phyloP scores from a whole-genome alignment of 164 flowering plant genomes.

The Tetracentron sinense region DNA sequence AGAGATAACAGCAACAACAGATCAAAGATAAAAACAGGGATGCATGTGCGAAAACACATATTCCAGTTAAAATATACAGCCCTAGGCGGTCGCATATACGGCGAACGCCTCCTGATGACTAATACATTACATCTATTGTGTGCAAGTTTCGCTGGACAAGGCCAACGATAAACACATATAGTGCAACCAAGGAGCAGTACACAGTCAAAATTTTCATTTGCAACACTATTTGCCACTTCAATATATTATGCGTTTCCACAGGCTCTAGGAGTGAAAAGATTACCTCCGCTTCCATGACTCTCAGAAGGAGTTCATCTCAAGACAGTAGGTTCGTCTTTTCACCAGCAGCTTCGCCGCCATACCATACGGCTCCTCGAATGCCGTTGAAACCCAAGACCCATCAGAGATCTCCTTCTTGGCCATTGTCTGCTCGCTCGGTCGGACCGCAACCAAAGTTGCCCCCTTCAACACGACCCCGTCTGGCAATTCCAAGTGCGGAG shows the following conservation, averaged over 20 bases:
- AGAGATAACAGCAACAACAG: neutral
- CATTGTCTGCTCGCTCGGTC: no score
- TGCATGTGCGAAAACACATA: neutral
- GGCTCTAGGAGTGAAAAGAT: neutral
- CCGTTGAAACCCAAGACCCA: no score
- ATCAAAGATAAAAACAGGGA: neutral
- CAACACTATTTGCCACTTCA: neutral
- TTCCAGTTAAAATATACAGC: neutral
- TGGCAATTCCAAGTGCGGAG: no score
- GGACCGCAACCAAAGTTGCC: no score
- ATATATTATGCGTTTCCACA: neutral
- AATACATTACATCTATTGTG: no score
- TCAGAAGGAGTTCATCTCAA: no score
- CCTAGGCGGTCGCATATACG: neutral
- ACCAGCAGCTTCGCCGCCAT: no score
- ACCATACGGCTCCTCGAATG: no score
- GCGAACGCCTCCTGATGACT: neutral
- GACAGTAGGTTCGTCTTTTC: no score
- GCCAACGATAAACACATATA: neutral
- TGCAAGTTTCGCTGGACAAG: neutral
- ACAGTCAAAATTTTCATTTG: neutral
- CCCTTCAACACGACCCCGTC: no score
- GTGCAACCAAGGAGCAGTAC: neutral
- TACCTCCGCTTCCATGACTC: no score
- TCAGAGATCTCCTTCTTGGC: no score